These are phyloP conservation scores for Rhodotorula sp. DNA, from an alignment of 1,284 basidiomycete species.

Conservation along the genomic window DNA sequence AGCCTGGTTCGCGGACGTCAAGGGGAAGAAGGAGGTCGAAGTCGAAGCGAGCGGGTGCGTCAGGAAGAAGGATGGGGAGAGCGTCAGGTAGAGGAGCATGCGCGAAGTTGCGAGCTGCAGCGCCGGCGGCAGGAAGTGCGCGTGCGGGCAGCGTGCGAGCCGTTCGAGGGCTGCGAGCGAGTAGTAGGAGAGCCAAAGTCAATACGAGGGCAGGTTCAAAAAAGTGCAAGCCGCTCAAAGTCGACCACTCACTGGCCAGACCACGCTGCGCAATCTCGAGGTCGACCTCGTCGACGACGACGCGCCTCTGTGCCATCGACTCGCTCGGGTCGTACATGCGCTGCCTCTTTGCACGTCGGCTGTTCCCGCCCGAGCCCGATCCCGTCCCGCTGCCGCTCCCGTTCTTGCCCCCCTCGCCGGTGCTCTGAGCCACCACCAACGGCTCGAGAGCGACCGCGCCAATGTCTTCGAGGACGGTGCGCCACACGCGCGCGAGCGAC, in stretches of 20 bases:
- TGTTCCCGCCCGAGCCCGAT: slow-evolving; percentile 14
- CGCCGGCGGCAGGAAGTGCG: slow-evolving; percentile 30
- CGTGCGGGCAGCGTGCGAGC: slow-evolving; percentile 24
- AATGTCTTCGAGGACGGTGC: slow-evolving; percentile 34
- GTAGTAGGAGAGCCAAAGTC: background rate
- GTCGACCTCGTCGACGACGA: slow-evolving; percentile 25
- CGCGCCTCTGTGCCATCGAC: slow-evolving; percentile 21
- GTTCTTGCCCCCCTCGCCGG: background rate
- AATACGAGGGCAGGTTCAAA: background rate
- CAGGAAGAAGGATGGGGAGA: slow-evolving; percentile 30
- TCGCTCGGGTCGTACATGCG: slow-evolving; percentile 36
- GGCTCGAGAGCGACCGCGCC: slow-evolving; percentile 34
- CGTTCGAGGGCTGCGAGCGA: slow-evolving; percentile 27
- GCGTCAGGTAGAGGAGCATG: slow-evolving; percentile 36
- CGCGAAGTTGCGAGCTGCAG: slow-evolving; percentile 37
- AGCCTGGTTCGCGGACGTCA: slow-evolving; percentile 10
- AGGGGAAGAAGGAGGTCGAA: slow-evolving; percentile 29
- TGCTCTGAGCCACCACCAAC: slow-evolving; percentile 8
- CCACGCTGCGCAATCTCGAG: slow-evolving; percentile 28
- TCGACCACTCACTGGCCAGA: slow-evolving; percentile 25
- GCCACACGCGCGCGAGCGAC: slow-evolving; percentile 34
- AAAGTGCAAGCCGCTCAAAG: background rate
- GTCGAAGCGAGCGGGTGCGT: slow-evolving; percentile 15
- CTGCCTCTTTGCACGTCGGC: slow-evolving; percentile 29
- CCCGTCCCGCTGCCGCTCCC: background rate